Evolutionary conservation across 805 yeast species (phyloP), one percentile per base, ranked within the genome.

Genomic region (Pichia cabralensis): DNA sequence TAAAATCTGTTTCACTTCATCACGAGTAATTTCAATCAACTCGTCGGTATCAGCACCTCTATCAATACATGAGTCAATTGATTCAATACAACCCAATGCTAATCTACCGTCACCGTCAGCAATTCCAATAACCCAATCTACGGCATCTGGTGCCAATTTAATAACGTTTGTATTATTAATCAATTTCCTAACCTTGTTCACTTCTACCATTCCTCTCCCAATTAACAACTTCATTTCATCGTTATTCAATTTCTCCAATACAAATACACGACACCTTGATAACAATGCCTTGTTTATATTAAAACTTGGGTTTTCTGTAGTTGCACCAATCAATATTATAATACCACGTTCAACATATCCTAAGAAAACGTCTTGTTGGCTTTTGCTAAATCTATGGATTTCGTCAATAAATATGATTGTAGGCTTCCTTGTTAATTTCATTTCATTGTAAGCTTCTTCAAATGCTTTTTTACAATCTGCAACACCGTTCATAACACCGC

Each of bases 271-370:
- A 49, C 95, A 83, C 38, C 99, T 61, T 6, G 95, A 83, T 19
- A 85, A 53, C 22, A 92, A 61, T 0, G 97, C 96, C 35, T 80
- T 73, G 40, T 86, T 76, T 27, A 92, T 58, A 47, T 84, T 79
- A 47, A 80, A 79, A 31, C 81, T 75, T 4, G 96, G 96, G 52
- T 92, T 92, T 52, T 92, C 98, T 0, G 97, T 88, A 0, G 98
- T 92, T n/a, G 97, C 96, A 5, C 98, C 98, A 33, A 89, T 75
- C 28, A 92, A 65, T 1, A 76, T 74, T 28, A 88, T 74, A 34
- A 74, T 74, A 3, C 97, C 97, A 20, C 71, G 62, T 53, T 92
- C 99, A 1, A 89, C 79, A 41, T 74, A 76, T 0, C 94, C 92
- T 26, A 92, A 60, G 30, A 94, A 71, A 30, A 77, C 69, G 55